Base-by-base conservation (phyloP, 257 asterid species). In the Orobanche coerulescens region DNA sequence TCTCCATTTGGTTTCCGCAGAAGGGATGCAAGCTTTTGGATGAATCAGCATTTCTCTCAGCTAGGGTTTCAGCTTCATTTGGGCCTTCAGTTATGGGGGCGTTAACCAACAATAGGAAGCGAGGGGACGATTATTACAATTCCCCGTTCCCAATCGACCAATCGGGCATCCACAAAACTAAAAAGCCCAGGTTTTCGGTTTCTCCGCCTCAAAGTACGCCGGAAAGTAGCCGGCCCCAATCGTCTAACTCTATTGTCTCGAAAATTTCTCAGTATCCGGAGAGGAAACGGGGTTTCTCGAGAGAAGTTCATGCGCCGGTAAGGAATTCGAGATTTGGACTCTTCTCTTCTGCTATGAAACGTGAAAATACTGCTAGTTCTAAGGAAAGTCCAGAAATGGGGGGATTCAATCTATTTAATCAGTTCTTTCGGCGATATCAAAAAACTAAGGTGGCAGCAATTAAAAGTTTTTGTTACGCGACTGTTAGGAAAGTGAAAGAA, bases 221-320 rank as follows among this genome's bases (percentile, higher is more conserved):
- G 28, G 54, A 4, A 23, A 47, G 10, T 20, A 1, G 14, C 28
- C 54, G 28, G 13, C 15, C 54, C 54, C 43, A 34, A 43, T 58
- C 74, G 60, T 20, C 54, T 0, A 23, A 20, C 49, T 26, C 6
- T 13, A 50, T 67, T 10, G 14, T 33, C 31, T 51, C 60, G 6
- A 72, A 76, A 54, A 6, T 67, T 65, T 20, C 18, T 34, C 26
- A 5, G 59, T 75, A 79, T 58, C 89, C 86, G 4, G 72, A 56
- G 3, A 7, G n/a, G 7, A 68, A 53, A 26, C 8, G 64, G 15
- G 46, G 42, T 33, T 63, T 71, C 14, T 49, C 13, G 56, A 75
- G 86, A 49, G 75, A 62, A 60, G 74, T 76, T 57, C 94, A 79
- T 67, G 94, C 84, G 40, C 94, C 89, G 13, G 66, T 73, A 22